Evolutionary conservation across 371 early-diverging fungal species (phyloP), one percentile per base, ranked within the genome.

Genomic region (Apophysomyces trapeziformis): DNA sequence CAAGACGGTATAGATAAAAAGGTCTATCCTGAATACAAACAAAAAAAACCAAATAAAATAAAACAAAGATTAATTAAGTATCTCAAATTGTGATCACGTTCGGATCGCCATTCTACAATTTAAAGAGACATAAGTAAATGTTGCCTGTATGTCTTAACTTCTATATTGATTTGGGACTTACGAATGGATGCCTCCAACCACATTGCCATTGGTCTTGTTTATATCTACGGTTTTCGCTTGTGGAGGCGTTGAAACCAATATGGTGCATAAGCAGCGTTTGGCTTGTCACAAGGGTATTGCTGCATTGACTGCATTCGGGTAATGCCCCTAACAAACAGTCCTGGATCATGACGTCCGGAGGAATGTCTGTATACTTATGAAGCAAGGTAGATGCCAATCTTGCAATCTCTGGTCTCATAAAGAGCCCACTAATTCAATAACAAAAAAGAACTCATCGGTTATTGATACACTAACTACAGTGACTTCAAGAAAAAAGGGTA

Each of bases 101-200:
- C 7, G 78, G 78, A 75, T 78, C 68, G 13, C 78, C 78, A 65
- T 78, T 78, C 78, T 78, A 72, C 8, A 41, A 13, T 41, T 2
- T 26, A 26, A 2, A 26, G 32, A 26, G 32, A 26, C 32, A 26
- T 26, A 26, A 26, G 32, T 26, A 26, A 26, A 26, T 0, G 32
- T 26, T 26, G 32, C 32, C 32, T 26, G 32, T 26, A 41, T 41
- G 1, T 41, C 11, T 41, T 41, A 41, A 13, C 41, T 41, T 41
- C 1, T 41, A n/a, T 41, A 13, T 41, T 4, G 41, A 11, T 41
- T 5, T 5, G 4, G 5, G 11, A 78, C 76, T 78, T 76, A 76
- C 79, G 61, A 80, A 83, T 38, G 78, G 78, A 37, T 84, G 80
- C 58, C 84, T 60, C 84, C 84, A 84, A 36, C 84, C 84, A 63